Percentiles rank a stretch among this genome's conserved stretches.
Conservation (phyloP, 2,329 filamentous ascomycete genomes). For the Trematosphaeria pertusa region DNA sequence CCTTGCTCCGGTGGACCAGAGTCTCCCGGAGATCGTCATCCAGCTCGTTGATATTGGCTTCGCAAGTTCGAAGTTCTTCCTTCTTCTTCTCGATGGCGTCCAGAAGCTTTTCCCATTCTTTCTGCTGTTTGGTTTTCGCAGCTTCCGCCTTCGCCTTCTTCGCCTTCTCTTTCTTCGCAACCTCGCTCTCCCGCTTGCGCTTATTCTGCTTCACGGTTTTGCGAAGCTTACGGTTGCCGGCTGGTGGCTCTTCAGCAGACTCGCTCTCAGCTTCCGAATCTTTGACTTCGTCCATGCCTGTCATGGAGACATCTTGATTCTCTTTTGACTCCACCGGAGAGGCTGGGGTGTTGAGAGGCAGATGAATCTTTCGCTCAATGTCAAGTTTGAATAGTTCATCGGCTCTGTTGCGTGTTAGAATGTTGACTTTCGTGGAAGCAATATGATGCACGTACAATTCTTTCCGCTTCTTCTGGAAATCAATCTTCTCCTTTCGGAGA, state of each 20-base stretch:
- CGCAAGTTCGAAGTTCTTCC: conserved; percentile 77
- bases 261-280: conserved; percentile 73
- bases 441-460: conserved; percentile 56
- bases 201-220: conserved; percentile 69
- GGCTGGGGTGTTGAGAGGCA: conserved; percentile 74
- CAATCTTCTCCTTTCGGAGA: conserved; percentile 94
- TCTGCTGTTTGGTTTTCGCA: conserved; percentile 74
- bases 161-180: conserved; percentile 68
- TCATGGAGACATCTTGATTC: conserved; percentile 67
- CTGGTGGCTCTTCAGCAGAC: conserved; percentile 56
- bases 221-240: conserved; percentile 64
- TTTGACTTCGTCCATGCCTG: conserved; percentile 70
- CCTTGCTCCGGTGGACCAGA: conserved; percentile 87
- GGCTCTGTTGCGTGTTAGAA: conserved; percentile 56
- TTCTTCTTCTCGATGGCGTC: conserved; percentile 91
- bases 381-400: conserved; percentile 75
- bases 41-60: conserved; percentile 82
- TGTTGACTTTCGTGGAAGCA: conserved; percentile 5
- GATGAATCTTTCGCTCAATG: conserved; percentile 74
- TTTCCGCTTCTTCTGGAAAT: conserved; percentile 81
- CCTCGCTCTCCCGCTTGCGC: conserved; percentile 73
- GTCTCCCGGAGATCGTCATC: conserved; percentile 94
- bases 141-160: conserved; percentile 67
- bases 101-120: conserved; percentile 85
- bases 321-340: conserved; percentile 60